Evolutionary conservation across 1,139 yeast species (phyloP).

Genomic region (Pichiaceae sp.): DNA sequence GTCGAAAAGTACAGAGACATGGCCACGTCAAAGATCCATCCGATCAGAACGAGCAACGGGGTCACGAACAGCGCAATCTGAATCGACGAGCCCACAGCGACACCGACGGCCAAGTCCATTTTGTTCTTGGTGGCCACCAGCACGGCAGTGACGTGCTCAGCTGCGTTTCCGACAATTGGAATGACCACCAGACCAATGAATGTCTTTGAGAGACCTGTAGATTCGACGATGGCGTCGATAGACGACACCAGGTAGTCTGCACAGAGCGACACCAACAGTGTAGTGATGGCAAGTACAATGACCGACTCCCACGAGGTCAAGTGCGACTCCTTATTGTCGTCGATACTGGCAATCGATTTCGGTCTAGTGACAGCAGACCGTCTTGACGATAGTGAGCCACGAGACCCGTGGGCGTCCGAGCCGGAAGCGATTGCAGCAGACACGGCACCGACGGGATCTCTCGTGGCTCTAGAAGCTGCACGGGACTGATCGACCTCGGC

Average conservation of each 20-base stretch:
- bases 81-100: conserved; percentile 93
- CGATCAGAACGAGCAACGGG: conserved; percentile 87
- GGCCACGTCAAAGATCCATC: conserved; percentile 86
- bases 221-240: conserved; percentile 77
- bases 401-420: neutral
- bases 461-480: conserved; percentile 7
- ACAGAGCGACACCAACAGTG: conserved; percentile 78
- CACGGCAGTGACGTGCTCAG: conserved; percentile 95
- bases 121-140: conserved; percentile 92
- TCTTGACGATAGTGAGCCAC: conserved; percentile 3
- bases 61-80: conserved; percentile 93
- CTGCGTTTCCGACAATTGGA: conserved; percentile 97
- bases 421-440: neutral
- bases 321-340: conserved; percentile 21
- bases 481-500: conserved; percentile 6
- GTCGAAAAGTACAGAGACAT: conserved; percentile 90
- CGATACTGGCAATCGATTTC: conserved; percentile 19
- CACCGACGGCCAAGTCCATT: conserved; percentile 96
- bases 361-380: conserved; percentile 19
- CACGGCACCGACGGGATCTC: neutral
- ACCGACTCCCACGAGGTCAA: conserved; percentile 37
- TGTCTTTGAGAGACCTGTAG: conserved; percentile 84
- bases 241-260: conserved; percentile 93
- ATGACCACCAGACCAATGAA: conserved; percentile 89
- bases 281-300: conserved; percentile 47